Evolutionary conservation across 306 rosid genomes (phyloP).

Genomic region (Ammopiptanthus mongolicus): DNA sequence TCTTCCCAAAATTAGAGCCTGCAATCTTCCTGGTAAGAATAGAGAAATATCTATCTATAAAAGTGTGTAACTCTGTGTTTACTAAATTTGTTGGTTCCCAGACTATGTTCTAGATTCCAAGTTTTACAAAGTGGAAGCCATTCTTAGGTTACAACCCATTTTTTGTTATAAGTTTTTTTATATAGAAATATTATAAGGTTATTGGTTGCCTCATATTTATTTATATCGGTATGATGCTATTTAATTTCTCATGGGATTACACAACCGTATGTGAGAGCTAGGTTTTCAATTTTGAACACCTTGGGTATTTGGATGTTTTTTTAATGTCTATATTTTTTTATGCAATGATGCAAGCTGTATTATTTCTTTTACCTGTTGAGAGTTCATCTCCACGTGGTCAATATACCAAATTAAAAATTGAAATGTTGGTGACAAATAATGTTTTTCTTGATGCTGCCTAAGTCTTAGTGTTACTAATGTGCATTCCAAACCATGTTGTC

Average conservation of each 20-base stretch:
- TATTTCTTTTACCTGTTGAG: constrained; percentile 7
- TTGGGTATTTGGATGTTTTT: constrained; percentile 1
- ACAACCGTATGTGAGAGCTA: too few relatives aligned
- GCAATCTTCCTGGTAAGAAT: constrained; percentile 43
- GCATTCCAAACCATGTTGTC: constrained; percentile 20
- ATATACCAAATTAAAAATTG: constrained; percentile 15
- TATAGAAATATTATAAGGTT: too few relatives aligned
- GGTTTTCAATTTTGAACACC: constrained; percentile 10
- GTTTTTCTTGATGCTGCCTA: constrained; percentile 6
- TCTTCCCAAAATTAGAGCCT: constrained; percentile 57
- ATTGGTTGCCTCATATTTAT: too few relatives aligned
- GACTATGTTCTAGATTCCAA: constrained; percentile 64
- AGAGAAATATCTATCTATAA: too few relatives aligned
- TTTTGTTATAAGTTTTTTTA: background rate
- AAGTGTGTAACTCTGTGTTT: too few relatives aligned
- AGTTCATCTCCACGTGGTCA: constrained; percentile 19
- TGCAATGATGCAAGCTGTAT: background rate
- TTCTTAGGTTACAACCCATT: constrained; percentile 50
- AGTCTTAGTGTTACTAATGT: background rate
- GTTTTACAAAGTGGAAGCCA: constrained; percentile 91
- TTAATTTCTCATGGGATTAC: constrained; percentile 38
- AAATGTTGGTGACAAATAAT: background rate
- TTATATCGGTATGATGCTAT: constrained; percentile 25
- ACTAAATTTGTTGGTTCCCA: constrained; percentile 15
- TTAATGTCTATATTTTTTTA: background rate